phyloP scores from a whole-genome alignment of 768 basidiomycete genomes.

The Suillus cothurnatus region DNA sequence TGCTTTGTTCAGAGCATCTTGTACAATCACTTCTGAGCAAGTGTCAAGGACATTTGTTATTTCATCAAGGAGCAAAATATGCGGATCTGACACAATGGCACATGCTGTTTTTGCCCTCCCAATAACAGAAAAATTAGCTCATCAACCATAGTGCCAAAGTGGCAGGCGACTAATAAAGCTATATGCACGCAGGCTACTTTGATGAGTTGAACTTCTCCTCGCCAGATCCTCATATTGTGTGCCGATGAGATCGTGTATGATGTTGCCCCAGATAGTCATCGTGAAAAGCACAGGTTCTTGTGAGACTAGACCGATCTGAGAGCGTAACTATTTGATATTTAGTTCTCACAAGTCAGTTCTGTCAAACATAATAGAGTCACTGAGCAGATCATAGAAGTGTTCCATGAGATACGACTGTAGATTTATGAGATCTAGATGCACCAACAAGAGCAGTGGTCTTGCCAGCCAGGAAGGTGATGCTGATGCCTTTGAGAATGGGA shows the following conservation, averaged over 20 bases:
- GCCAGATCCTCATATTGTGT: slow-evolving; percentile 41
- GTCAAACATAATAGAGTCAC: slow-evolving; percentile 45
- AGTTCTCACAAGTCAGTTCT: slow-evolving; percentile 45
- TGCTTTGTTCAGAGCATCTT: slow-evolving; percentile 55
- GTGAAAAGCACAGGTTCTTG: slow-evolving; percentile 55
- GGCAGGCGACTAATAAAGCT: slow-evolving; percentile 50
- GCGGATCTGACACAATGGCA: slow-evolving; percentile 52
- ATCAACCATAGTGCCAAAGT: slow-evolving; percentile 51
- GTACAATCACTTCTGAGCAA: slow-evolving; percentile 52
- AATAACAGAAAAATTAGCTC: slow-evolving; percentile 50
- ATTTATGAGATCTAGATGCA: slow-evolving; percentile 41
- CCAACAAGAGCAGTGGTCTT: slow-evolving; percentile 45
- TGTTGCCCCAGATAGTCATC: slow-evolving; percentile 48
- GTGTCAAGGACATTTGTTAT: slow-evolving; percentile 52
- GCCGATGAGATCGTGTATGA: slow-evolving; percentile 48
- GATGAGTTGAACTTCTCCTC: slow-evolving; percentile 48
- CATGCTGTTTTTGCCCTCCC: slow-evolving; percentile 54
- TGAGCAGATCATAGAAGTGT: slow-evolving; percentile 53
- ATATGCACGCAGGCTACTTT: slow-evolving; percentile 51
- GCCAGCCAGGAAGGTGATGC: slow-evolving; percentile 43
- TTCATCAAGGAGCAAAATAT: slow-evolving; percentile 51
- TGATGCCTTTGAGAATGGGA: slow-evolving; percentile 52
- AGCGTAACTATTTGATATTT: slow-evolving; percentile 52
- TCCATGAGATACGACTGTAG: slow-evolving; percentile 47
- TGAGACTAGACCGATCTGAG: slow-evolving; percentile 52